Base-by-base conservation (phyloP, 1,139 yeast species). In the Yamadazyma diospyri region DNA sequence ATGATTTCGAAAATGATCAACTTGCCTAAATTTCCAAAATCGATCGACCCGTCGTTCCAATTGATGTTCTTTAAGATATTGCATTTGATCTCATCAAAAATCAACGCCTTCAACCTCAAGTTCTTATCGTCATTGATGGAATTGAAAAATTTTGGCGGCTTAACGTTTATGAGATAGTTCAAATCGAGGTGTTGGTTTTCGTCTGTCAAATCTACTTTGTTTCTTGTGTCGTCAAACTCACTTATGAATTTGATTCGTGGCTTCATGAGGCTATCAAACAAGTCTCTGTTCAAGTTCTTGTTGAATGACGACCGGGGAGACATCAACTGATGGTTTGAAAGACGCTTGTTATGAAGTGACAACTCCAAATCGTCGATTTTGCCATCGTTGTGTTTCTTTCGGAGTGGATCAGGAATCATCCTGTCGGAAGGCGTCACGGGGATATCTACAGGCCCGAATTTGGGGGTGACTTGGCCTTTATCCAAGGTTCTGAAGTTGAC, bases 1-100 rank as follows among this genome's bases (percentile, higher is more conserved):
- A 72, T 49, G 23, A 50, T 51, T 43, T 75, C 81, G 51, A 74
- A 73, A 10, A 71, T 39, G 4, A 64, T 46, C 16, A 45, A 36
- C 13, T 42, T 38, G 9, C 49, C 49, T 29, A 45, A 33, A 30
- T 35, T 41, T 20, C 36, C 36, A 28, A 43, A 45, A 28, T 45
- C 48, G 12, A 43, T 41, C 6, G 39, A 20, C 7, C 38, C 47
- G 21, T 42, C 45, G 24, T 43, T 35, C 32, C 38, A 30, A 25
- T 36, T 38, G n/a, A 38, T 28, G 23, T 45, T 40, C n/a, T 44
- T 39, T 25, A 43, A 35, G 12, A 43, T 38, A 18, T 30, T 26
- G 25, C 35, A 42, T 24, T 44, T 43, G 22, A 45, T 38, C 29
- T 42, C 49, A 29, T 43, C 48, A 15, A 35, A 33, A 13, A 43